phyloP scores from a whole-genome alignment of 305 asterid genomes.

The Fraxinus latifolia region DNA sequence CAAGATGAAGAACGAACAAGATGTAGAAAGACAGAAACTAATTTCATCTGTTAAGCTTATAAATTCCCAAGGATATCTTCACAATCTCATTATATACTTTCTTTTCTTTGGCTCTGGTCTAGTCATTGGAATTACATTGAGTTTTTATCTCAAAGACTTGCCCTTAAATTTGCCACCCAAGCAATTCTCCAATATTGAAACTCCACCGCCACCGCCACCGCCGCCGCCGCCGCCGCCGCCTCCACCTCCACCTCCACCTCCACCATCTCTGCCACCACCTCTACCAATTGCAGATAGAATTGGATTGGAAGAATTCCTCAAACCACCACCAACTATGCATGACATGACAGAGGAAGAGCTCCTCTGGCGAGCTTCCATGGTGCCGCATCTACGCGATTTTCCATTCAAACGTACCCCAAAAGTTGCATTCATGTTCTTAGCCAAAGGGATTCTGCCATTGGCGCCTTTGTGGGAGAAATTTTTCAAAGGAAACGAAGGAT shows the following conservation, averaged over 20 bases:
- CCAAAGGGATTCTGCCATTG: constrained; percentile 57
- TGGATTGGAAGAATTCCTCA: constrained; percentile 32
- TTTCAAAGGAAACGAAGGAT: constrained; percentile 55
- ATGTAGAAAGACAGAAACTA: constrained; percentile 32
- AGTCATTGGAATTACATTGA: constrained; percentile 51
- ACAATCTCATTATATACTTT: constrained; percentile 43
- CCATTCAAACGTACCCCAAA: constrained; percentile 54
- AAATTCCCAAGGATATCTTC: constrained; percentile 27
- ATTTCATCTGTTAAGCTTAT: constrained; percentile 16
- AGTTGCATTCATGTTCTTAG: constrained; percentile 77
- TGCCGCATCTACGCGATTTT: constrained; percentile 29
- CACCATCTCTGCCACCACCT: not conserved
- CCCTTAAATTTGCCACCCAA: constrained; percentile 35
- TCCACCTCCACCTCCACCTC: not conserved
- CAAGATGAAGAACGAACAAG: constrained; percentile 20
- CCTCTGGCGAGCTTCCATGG: constrained; percentile 71
- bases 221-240: not conserved
- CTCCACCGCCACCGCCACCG: not conserved
- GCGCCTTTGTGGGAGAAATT: constrained; percentile 82
- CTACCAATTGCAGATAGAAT: not conserved
- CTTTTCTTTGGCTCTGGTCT: constrained; percentile 64
- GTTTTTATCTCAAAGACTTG: constrained; percentile 41
- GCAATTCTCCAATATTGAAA: constrained; percentile 22
- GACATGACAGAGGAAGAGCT: constrained; percentile 66
- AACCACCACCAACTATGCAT: constrained; percentile 38